Percentiles rank a stretch among this genome's conserved stretches.
Evolutionary conservation across 2,329 filamentous ascomycete genomes (phyloP).

Genomic region (Stemphylium vesicarium): DNA sequence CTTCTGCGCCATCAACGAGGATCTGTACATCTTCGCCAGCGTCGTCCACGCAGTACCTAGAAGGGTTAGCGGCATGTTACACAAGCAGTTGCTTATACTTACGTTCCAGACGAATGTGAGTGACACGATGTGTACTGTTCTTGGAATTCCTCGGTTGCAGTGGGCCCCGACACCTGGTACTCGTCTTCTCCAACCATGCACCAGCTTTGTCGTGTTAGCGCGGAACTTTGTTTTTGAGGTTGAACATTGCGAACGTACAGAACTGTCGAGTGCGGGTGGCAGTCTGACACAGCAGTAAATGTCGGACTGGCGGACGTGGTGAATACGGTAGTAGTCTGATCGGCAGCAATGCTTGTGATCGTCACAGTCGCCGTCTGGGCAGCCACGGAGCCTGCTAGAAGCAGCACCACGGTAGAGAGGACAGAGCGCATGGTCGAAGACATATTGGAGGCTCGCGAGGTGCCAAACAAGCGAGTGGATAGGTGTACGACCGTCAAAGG

Average conservation of each 20-base stretch:
- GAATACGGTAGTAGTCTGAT: neutral
- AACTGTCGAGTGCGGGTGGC: slow-evolving; percentile 56
- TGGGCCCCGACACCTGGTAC: slow-evolving; percentile 58
- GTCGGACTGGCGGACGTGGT: slow-evolving; percentile 20
- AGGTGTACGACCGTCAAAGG: neutral
- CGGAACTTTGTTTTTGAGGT: neutral
- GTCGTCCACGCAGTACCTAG: slow-evolving; percentile 67
- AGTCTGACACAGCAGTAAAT: slow-evolving; percentile 59
- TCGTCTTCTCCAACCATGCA: slow-evolving; percentile 54
- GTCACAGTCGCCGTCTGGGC: slow-evolving; percentile 26
- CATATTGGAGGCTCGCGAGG: slow-evolving; percentile 18
- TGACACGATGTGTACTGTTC: slow-evolving; percentile 71
- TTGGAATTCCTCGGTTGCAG: slow-evolving; percentile 63
- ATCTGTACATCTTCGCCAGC: slow-evolving; percentile 68
- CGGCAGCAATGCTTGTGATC: slow-evolving; percentile 2
- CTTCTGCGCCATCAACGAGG: slow-evolving; percentile 47
- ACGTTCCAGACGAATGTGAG: slow-evolving; percentile 64
- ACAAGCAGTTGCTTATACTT: slow-evolving; percentile 34
- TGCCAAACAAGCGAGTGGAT: neutral
- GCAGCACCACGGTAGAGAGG: slow-evolving; percentile 5
- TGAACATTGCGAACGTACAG: slow-evolving; percentile 45
- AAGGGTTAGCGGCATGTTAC: slow-evolving; percentile 2
- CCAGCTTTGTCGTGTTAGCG: slow-evolving; percentile 43
- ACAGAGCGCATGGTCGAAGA: slow-evolving; percentile 5
- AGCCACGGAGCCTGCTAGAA: slow-evolving; percentile 15